Evolutionary conservation across 352 stramenopile genomes (phyloP).

Genomic region (Pythium apleroticum): DNA sequence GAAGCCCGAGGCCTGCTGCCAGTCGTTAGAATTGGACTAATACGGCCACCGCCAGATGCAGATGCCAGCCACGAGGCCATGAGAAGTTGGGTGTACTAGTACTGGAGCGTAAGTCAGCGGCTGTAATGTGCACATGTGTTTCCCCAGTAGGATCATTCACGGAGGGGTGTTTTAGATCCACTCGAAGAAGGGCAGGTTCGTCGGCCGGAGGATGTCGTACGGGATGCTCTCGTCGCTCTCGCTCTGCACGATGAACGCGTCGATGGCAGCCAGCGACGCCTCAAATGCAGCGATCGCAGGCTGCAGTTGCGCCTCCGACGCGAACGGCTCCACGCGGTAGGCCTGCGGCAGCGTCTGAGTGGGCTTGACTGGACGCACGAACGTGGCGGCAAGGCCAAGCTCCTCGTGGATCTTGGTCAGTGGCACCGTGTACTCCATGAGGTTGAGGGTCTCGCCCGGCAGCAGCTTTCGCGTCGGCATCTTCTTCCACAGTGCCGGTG

Average conservation of each 20-base stretch:
- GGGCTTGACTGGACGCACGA: neutral
- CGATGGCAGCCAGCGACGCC: neutral
- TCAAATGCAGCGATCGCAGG: neutral
- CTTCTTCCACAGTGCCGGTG: slow-evolving; percentile 21
- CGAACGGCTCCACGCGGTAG: slow-evolving; percentile 6
- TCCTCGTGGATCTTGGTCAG: neutral
- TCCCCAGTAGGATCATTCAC: too few relatives aligned
- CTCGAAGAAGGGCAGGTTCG: neutral
- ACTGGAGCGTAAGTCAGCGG: too few relatives aligned
- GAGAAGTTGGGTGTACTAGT: too few relatives aligned
- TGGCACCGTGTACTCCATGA: slow-evolving; percentile 8
- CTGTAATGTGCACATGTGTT: too few relatives aligned
- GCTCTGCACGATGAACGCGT: slow-evolving; percentile 6
- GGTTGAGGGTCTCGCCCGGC: slow-evolving; percentile 2
- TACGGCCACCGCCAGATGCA: too few relatives aligned
- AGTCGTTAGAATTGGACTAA: too few relatives aligned
- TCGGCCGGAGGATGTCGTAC: slow-evolving; percentile 3
- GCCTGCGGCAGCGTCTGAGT: neutral
- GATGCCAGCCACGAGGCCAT: too few relatives aligned
- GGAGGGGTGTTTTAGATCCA: neutral
- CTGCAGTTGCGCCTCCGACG: neutral
- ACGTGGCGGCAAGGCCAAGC: neutral
- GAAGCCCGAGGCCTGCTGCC: too few relatives aligned
- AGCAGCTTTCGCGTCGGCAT: slow-evolving; percentile 17
- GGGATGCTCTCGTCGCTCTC: neutral